A percentile compares a stretch with the other conserved stretches of the same genome.
Conservation (phyloP, 306 rosid genomes). For the Sicyos baderoa region DNA sequence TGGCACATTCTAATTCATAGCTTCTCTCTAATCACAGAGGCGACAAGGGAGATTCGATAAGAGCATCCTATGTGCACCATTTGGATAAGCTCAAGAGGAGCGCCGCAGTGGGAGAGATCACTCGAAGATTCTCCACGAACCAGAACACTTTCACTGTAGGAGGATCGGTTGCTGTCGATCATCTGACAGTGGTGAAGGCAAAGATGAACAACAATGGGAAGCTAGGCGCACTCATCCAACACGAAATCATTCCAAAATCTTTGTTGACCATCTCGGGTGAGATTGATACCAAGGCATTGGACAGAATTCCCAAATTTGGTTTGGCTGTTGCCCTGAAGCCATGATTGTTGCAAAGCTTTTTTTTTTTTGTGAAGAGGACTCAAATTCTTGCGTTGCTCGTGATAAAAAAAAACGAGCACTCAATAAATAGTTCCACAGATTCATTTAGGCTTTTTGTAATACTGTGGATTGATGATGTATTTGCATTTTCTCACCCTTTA, state of each 20-base stretch:
- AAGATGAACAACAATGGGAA: conserved; percentile 77
- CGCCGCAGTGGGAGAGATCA: conserved; percentile 69
- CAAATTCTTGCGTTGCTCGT: conserved; percentile 56
- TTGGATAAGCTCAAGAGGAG: conserved; percentile 63
- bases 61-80: conserved; percentile 68
- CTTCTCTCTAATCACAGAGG: conserved; percentile 42
- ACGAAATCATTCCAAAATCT: conserved; percentile 81
- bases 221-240: conserved; percentile 82
- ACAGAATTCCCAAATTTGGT: conserved; percentile 75
- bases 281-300: conserved; percentile 77
- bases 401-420: conserved; percentile 31
- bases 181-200: conserved; percentile 66
- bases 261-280: conserved; percentile 80
- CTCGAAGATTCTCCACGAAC: conserved; percentile 68
- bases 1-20: background rate
- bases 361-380: conserved; percentile 25
- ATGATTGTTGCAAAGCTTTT: conserved; percentile 25
- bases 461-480: conserved; percentile 43
- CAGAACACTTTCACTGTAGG: conserved; percentile 87
- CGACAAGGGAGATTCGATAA: conserved; percentile 85
- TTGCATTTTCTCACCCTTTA: conserved; percentile 19
- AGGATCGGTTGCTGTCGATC: conserved; percentile 69
- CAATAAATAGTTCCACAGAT: conserved; percentile 66
- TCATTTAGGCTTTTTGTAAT: conserved; percentile 26
- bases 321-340: conserved; percentile 87